phyloP scores from a whole-genome alignment of 495 filamentous ascomycete genomes.

The Lepraria neglecta region DNA sequence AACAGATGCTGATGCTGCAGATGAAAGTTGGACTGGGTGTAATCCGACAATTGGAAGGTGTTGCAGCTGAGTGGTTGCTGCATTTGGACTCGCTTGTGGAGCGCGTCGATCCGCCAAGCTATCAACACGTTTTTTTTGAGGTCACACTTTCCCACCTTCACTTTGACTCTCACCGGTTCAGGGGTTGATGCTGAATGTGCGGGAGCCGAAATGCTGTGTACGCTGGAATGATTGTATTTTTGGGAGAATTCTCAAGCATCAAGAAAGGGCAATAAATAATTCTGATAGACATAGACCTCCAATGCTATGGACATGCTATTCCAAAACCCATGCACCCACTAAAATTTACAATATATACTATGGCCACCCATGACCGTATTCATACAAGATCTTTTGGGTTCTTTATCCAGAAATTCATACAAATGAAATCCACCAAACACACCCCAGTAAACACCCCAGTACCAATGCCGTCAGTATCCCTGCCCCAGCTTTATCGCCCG shows the following conservation, averaged over 20 bases:
- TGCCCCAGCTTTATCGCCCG: conserved; percentile 56
- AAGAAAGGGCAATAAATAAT: neutral
- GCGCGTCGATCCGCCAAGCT: conserved; percentile 11
- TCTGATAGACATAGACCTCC: neutral
- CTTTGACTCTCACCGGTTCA: neutral
- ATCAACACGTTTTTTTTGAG: neutral
- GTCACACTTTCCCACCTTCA: neutral
- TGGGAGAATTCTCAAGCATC: too few species aligned
- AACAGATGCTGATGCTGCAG: conserved; percentile 10
- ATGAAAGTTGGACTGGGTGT: neutral
- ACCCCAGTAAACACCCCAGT: conserved; percentile 46
- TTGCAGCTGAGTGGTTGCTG: neutral
- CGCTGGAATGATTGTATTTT: too few species aligned
- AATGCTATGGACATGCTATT: conserved; percentile 2
- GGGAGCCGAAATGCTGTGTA: neutral
- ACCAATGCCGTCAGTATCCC: conserved; percentile 58
- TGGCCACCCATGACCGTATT: neutral
- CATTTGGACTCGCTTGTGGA: conserved; percentile 13
- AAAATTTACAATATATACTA: conserved; percentile 2
- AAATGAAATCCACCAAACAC: conserved; percentile 41
- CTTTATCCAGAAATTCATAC: conserved; percentile 1
- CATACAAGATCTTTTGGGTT: neutral
- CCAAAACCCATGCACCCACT: conserved; percentile 12
- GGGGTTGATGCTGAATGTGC: neutral
- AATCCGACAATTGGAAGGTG: conserved; percentile 4